These are phyloP conservation scores for Aschersonia sp. DNA, from an alignment of 2,329 filamentous ascomycete species.

Conservation along the genomic window DNA sequence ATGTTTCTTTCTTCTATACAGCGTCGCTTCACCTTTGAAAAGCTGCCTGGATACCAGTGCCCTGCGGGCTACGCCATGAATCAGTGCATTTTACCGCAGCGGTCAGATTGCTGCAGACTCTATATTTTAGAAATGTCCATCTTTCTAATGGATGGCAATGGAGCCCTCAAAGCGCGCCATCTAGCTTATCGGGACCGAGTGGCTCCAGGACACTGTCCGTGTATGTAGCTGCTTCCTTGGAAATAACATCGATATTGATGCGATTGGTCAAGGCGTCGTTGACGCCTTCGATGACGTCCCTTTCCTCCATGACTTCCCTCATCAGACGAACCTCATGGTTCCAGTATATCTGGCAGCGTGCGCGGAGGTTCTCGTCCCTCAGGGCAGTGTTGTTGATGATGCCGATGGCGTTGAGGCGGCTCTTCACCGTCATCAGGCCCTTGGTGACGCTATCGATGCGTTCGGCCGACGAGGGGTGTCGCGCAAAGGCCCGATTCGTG, in stretches of 20 bases:
- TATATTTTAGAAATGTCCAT: too few relatives aligned
- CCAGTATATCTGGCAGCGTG: conserved; percentile 63
- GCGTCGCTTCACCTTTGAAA: too few relatives aligned
- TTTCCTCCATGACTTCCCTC: conserved; percentile 64
- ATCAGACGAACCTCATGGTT: conserved; percentile 58
- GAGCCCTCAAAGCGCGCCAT: neutral
- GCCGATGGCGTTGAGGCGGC: conserved; percentile 57
- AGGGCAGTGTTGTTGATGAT: conserved; percentile 70
- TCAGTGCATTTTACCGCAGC: too few relatives aligned
- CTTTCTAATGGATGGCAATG: too few relatives aligned
- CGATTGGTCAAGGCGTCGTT: conserved; percentile 51
- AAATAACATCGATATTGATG: conserved; percentile 47
- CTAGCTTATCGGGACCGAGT: conserved; percentile 8
- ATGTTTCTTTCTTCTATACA: too few relatives aligned
- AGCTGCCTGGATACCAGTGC: too few relatives aligned
- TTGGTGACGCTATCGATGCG: conserved; percentile 47
- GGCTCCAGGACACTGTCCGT: conserved; percentile 27
- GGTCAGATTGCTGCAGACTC: too few relatives aligned
- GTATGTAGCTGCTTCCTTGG: conserved; percentile 50
- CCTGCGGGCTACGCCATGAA: too few relatives aligned
- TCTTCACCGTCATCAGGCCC: conserved; percentile 42
- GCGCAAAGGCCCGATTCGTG: conserved; percentile 66
- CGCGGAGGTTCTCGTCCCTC: conserved; percentile 57
- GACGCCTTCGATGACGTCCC: conserved; percentile 58
- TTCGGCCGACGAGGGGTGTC: conserved; percentile 45